phyloP scores from a whole-genome alignment of 192 early-diverging fungal genomes.

The Linnemannia hyalina region DNA sequence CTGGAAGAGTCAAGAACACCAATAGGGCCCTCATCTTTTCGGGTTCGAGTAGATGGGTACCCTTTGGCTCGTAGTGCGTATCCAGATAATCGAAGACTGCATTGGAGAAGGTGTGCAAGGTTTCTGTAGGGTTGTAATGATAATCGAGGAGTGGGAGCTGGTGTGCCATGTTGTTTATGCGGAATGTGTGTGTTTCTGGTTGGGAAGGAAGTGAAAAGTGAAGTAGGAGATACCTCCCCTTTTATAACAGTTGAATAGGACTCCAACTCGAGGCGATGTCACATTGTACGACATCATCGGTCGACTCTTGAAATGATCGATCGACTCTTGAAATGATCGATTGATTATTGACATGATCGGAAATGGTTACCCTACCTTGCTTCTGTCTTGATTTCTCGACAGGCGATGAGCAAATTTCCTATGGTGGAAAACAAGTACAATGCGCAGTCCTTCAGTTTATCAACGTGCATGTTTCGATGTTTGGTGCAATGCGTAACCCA shows the following conservation, averaged over 20 bases:
- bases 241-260: not conserved
- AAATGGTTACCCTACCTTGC: too few relatives aligned
- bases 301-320: too few relatives aligned
- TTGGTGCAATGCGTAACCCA: not conserved
- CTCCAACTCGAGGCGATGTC: too few relatives aligned
- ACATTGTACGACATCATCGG: too few relatives aligned
- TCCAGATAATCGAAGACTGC: conserved; percentile 32
- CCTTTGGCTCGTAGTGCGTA: conserved; percentile 32
- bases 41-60: conserved; percentile 27
- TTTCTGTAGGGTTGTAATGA: conserved; percentile 40
- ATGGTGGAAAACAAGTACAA: not conserved
- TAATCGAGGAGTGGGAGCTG: conserved; percentile 30
- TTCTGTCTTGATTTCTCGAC: too few relatives aligned
- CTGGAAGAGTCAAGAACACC: not conserved
- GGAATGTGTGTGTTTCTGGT: not conserved
- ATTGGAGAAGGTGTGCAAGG: conserved; percentile 33
- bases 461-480: not conserved
- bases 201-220: not conserved
- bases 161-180: conserved; percentile 22
- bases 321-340: too few relatives aligned
- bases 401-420: not conserved
- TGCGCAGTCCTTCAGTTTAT: not conserved
- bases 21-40: conserved; percentile 37
- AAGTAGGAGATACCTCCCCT: not conserved
- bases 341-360: too few relatives aligned